phyloP scores from a whole-genome alignment of 306 rosid species.

The Lagenaria siceraria region DNA sequence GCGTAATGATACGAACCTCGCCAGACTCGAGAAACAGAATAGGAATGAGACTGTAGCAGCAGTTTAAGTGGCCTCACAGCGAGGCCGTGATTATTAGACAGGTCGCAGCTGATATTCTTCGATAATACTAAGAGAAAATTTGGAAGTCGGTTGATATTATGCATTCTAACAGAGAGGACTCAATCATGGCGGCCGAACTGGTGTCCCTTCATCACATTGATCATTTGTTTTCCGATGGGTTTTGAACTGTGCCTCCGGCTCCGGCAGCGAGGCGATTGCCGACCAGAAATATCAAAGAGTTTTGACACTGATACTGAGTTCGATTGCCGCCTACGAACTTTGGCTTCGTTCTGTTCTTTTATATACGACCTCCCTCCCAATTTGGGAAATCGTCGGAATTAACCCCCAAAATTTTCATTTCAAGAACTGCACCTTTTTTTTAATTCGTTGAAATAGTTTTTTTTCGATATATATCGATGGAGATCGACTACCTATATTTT shows the following conservation, averaged over 20 bases:
- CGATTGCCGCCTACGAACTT: not conserved
- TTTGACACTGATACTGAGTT: not conserved
- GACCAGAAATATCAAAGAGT: not conserved
- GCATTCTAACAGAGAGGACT: constrained; percentile 20
- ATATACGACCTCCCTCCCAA: not conserved
- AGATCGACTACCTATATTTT: too few species aligned
- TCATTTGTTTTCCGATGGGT: not conserved
- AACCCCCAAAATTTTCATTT: too few species aligned
- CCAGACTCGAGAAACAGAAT: constrained; percentile 15
- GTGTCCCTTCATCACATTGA: not conserved
- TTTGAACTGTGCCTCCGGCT: not conserved
- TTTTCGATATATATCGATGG: too few species aligned
- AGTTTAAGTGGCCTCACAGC: constrained; percentile 10
- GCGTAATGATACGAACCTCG: constrained; percentile 46
- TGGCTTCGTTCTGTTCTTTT: not conserved
- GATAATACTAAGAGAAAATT: constrained; percentile 17
- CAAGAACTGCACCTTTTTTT: too few species aligned
- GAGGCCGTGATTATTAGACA: not conserved
- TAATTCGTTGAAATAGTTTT: too few species aligned
- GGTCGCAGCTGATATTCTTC: constrained; percentile 4
- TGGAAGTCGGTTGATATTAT: constrained; percentile 13
- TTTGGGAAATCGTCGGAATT: too few species aligned
- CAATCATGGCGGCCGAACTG: constrained; percentile 10
- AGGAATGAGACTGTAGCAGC: constrained; percentile 15
- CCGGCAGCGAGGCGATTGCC: not conserved